These are phyloP conservation scores for Penicillium goetzii DNA, from an alignment of 495 filamentous ascomycete genomes.

Conservation along the genomic window DNA sequence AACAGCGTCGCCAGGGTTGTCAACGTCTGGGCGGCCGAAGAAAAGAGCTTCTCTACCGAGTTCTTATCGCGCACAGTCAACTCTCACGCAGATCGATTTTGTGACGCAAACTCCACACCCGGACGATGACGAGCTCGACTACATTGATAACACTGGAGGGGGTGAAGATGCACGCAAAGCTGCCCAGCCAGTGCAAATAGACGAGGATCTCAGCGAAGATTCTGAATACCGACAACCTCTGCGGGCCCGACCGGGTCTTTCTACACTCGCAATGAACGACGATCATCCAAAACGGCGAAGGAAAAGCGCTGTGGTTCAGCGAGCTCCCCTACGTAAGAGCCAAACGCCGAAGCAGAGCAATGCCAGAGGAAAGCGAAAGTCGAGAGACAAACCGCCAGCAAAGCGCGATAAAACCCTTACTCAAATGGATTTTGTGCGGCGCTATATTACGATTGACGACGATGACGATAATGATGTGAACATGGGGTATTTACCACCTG, in stretches of 20 bases:
- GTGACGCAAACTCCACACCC: constrained; percentile 31
- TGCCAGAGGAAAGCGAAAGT: constrained; percentile 30
- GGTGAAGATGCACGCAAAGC: constrained; percentile 1
- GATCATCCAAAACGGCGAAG: constrained; percentile 27
- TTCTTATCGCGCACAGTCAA: constrained; percentile 35
- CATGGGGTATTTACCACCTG: constrained; percentile 39
- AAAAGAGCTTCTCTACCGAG: constrained; percentile 30
- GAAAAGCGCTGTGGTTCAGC: constrained; percentile 9
- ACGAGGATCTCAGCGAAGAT: constrained; percentile 35
- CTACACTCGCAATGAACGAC: constrained; percentile 30
- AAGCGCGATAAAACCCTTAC: constrained; percentile 50
- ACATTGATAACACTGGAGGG: constrained; percentile 27
- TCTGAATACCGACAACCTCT: constrained; percentile 29
- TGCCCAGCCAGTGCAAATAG: constrained; percentile 32
- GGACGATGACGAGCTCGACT: constrained; percentile 41
- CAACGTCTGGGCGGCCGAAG: constrained; percentile 24
- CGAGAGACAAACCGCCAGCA: constrained; percentile 23
- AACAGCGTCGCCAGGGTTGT: constrained; percentile 29
- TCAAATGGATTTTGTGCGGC: constrained; percentile 52
- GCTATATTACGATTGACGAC: constrained; percentile 43
- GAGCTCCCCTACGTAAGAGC: constrained; percentile 18
- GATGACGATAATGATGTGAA: constrained; percentile 43
- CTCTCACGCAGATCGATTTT: constrained; percentile 51
- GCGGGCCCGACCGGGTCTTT: constrained; percentile 17
- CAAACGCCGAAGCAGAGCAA: constrained; percentile 29